Evolutionary conservation across 2,329 filamentous ascomycete species (phyloP), one percentile per base, ranked within the genome.

Genomic region (Coleophoma cylindrospora): DNA sequence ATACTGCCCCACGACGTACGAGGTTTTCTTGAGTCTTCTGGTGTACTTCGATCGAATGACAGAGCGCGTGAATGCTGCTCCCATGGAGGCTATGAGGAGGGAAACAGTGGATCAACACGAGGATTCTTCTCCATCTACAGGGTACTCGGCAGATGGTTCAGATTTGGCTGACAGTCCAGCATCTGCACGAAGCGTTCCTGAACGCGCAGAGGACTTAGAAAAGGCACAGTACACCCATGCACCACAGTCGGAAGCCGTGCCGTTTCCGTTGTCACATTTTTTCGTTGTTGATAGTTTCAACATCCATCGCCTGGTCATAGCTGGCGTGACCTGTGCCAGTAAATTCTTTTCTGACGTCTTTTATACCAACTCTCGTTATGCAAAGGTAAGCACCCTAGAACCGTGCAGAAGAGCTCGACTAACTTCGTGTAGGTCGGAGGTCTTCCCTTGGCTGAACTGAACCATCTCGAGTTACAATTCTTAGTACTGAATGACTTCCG

Each of bases 41-140:
- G 91, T 99, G 33, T 99, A 97, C 70, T 99, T 99, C 70, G 94
- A 99, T 67, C 87, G 94, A 54, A 99, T 99, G 94, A 96, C 92
- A 40, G 94, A 97, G 67, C 81, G 90, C 51, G 91, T 97, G 52
- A 97, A 97, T 65, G 85, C 87, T 41, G 78, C 86, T 51, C 86
- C 90, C 7, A 78, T 87, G 66, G 82, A 86, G 64, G 82, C 79
- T 63, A 85, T 79, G 70, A 73, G 72, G 54, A 70, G 69, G 47
- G 65, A 67, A 48, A 57, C 62, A 0, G 53, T 55, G 34, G 59
- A 61, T 32, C 27, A 27, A 10, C 48, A 52, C 32, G 59, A 60
- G 33, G 55, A 57, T 50, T 63, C 59, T 17, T 52, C 58, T 32
- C 57, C 61, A 12, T 61, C 60, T 1, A 59, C 58, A 17, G 53